phyloP scores from a whole-genome alignment of 164 flowering plant species.

The Nymphaea thermarum region DNA sequence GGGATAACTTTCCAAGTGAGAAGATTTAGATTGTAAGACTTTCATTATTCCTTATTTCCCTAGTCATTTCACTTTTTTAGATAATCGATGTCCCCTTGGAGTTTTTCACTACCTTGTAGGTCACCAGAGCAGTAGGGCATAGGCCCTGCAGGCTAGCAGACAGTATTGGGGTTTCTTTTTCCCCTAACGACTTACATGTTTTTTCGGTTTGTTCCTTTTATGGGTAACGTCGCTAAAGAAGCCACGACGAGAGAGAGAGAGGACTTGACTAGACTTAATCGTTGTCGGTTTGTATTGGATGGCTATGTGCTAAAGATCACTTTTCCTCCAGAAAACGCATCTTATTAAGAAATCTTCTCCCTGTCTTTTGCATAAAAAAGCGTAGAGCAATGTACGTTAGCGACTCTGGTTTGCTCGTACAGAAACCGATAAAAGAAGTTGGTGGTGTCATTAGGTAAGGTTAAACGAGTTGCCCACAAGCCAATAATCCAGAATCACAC shows the following conservation, averaged over 20 bases:
- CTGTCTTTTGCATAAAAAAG: too few species aligned
- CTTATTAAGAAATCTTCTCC: too few species aligned
- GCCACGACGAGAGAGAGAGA: conserved; percentile 5
- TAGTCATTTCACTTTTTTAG: not conserved
- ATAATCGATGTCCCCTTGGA: not conserved
- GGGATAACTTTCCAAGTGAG: not conserved
- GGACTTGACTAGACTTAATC: conserved; percentile 12
- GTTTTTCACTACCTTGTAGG: too few species aligned
- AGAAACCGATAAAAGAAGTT: not conserved
- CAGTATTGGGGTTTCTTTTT: not conserved
- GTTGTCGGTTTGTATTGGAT: not conserved
- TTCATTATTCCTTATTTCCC: not conserved
- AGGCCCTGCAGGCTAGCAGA: not conserved
- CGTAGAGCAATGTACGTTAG: too few species aligned
- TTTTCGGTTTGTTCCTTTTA: not conserved
- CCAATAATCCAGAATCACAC: too few species aligned
- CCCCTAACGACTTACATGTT: not conserved
- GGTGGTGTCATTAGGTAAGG: too few species aligned
- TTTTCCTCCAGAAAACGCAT: too few species aligned
- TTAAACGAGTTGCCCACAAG: too few species aligned
- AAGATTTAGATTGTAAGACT: too few species aligned
- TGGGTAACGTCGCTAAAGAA: not conserved
- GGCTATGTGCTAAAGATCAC: not conserved
- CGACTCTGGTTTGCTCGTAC: not conserved
- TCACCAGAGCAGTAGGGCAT: not conserved